phyloP scores from a whole-genome alignment of 495 filamentous ascomycete species.

The Penicilliopsis zonata region DNA sequence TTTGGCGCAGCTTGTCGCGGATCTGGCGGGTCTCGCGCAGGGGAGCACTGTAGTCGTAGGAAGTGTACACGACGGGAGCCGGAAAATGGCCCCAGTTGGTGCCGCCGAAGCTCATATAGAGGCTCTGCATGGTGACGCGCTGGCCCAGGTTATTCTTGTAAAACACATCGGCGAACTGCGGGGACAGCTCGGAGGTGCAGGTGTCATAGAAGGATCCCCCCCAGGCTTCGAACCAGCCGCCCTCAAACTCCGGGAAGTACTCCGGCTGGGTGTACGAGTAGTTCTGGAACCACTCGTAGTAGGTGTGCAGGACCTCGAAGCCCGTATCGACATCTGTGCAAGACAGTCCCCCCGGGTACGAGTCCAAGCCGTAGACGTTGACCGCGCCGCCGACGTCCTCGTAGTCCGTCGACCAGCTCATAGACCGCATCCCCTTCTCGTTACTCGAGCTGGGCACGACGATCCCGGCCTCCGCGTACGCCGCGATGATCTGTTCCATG shows the following conservation, averaged over 20 bases:
- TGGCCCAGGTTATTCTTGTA: conserved; percentile 46
- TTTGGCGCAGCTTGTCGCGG: conserved; percentile 36
- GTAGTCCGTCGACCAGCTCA: conserved; percentile 45
- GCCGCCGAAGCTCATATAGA: conserved; percentile 47
- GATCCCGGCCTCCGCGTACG: conserved; percentile 33
- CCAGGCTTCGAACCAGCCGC: conserved; percentile 42
- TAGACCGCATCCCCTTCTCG: conserved; percentile 36
- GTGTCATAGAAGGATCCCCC: conserved; percentile 37
- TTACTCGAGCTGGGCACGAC: conserved; percentile 41
- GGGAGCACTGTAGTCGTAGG: conserved; percentile 34
- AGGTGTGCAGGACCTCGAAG: conserved; percentile 38
- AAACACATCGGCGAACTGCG: conserved; percentile 41
- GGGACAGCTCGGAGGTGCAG: conserved; percentile 32
- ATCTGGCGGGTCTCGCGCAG: conserved; percentile 33
- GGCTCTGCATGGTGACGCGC: conserved; percentile 31
- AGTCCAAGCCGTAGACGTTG: conserved; percentile 43
- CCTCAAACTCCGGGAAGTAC: conserved; percentile 41
- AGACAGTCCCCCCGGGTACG: conserved; percentile 41
- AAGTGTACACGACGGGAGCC: conserved; percentile 38
- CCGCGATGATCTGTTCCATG: conserved; percentile 38
- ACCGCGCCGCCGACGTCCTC: conserved; percentile 41
- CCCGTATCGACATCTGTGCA: conserved; percentile 38
- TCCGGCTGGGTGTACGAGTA: conserved; percentile 42
- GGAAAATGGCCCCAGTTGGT: conserved; percentile 44
- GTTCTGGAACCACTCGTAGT: conserved; percentile 46